Conservation (phyloP, 768 basidiomycete genomes). For the Tricholoma matsutake region DNA sequence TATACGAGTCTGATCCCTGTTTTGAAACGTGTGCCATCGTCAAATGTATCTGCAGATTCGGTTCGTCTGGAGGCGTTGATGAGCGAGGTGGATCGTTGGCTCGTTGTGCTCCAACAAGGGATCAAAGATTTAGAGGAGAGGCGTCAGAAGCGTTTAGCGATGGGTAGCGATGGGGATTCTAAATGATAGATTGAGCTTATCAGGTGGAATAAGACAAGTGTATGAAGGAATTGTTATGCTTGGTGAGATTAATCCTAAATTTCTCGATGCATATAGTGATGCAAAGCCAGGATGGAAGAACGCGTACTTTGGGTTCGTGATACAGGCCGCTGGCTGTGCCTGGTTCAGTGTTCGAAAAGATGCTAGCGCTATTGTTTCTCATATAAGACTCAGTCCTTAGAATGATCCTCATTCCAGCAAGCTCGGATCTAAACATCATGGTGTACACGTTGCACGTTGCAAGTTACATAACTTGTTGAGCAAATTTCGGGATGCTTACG, state of each 20-base stretch:
- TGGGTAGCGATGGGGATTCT: not conserved
- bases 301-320: too few relatives aligned
- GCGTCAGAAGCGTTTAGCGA: not conserved
- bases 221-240: not conserved
- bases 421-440: too few relatives aligned
- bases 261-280: too few relatives aligned
- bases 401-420: too few relatives aligned
- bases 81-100: slow-evolving; percentile 2
- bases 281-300: too few relatives aligned
- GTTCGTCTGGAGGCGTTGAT: not conserved
- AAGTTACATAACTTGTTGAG: too few relatives aligned
- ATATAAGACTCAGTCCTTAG: too few relatives aligned
- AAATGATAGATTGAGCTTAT: not conserved
- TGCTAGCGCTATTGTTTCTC: too few relatives aligned
- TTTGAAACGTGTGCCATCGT: not conserved
- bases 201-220: not conserved
- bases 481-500: too few relatives aligned
- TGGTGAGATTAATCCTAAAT: not conserved
- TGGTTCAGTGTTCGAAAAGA: too few relatives aligned
- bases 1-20: not conserved
- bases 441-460: too few relatives aligned
- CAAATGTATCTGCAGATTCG: not conserved
- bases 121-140: slow-evolving; percentile 4
- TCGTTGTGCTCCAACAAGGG: not conserved
- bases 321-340: too few relatives aligned